Percentiles rank a stretch among this genome's conserved stretches.
Conservation (phyloP, 2,329 filamentous ascomycete genomes). For the Trichoderma endophyticum region DNA sequence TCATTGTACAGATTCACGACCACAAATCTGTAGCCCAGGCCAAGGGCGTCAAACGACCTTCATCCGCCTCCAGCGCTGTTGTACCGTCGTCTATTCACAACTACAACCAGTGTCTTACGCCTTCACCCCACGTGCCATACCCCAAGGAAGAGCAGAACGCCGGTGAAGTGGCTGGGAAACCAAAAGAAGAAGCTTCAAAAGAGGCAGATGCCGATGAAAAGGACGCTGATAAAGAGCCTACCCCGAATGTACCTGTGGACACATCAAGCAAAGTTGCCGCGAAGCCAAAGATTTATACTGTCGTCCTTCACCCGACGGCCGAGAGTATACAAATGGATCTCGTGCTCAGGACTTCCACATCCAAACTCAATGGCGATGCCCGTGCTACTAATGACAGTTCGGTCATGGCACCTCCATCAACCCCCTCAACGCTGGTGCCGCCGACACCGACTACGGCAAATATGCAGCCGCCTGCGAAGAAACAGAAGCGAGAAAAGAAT, state of each 20-base stretch:
- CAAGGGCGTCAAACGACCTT: slow-evolving; percentile 54
- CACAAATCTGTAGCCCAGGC: slow-evolving; percentile 63
- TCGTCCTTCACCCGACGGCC: slow-evolving; percentile 81
- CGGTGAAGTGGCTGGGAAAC: slow-evolving; percentile 25
- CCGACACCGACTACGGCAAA: slow-evolving; percentile 59
- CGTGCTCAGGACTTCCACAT: slow-evolving; percentile 70
- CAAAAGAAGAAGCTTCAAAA: slow-evolving; percentile 36
- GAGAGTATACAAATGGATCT: slow-evolving; percentile 74
- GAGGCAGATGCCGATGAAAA: slow-evolving; percentile 33
- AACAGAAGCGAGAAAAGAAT: slow-evolving; percentile 67
- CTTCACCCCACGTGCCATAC: slow-evolving; percentile 79
- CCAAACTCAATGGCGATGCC: slow-evolving; percentile 46
- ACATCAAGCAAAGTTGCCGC: slow-evolving; percentile 33
- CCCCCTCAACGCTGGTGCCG: slow-evolving; percentile 58
- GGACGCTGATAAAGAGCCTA: slow-evolving; percentile 56
- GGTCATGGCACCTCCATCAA: slow-evolving; percentile 62
- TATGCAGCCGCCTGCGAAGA: slow-evolving; percentile 62
- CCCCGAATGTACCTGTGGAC: slow-evolving; percentile 47
- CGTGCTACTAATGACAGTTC: slow-evolving; percentile 30
- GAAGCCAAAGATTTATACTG: slow-evolving; percentile 68
- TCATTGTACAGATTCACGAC: slow-evolving; percentile 93
- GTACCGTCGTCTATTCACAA: slow-evolving; percentile 85
- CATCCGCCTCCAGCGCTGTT: slow-evolving; percentile 57
- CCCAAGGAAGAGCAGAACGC: slow-evolving; percentile 54
- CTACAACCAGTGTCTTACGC: slow-evolving; percentile 84